These are phyloP conservation scores for Rachicladosporium sp. DNA, from an alignment of 2,329 filamentous ascomycete species.

Conservation along the genomic window DNA sequence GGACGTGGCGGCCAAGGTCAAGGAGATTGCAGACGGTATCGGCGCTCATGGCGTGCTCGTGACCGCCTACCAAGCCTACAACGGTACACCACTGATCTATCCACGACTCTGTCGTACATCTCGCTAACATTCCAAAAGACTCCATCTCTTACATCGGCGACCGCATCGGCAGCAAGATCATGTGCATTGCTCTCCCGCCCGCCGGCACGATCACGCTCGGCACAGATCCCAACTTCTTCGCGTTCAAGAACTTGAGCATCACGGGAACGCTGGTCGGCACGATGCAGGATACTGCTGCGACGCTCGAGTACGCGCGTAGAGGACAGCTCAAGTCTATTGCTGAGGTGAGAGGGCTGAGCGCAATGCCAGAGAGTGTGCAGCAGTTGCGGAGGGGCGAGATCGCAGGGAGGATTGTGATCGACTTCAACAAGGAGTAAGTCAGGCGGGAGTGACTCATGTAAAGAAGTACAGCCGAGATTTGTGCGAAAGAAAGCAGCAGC, in stretches of 20 bases:
- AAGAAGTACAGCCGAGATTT: no score
- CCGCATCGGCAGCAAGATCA: slow-evolving; percentile 38
- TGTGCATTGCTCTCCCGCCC: slow-evolving; percentile 34
- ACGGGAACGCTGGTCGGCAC: slow-evolving; percentile 32
- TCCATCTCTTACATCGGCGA: slow-evolving; percentile 34
- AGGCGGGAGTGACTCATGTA: no score
- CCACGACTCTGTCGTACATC: slow-evolving; percentile 6
- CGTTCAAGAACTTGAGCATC: slow-evolving; percentile 24
- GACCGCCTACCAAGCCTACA: slow-evolving; percentile 26
- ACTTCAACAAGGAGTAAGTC: slow-evolving; percentile 34
- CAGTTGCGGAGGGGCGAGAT: slow-evolving; percentile 38
- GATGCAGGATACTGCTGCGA: slow-evolving; percentile 36
- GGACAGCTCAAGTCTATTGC: slow-evolving; percentile 39
- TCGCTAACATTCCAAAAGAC: slow-evolving; percentile 13
- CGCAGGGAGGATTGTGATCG: slow-evolving; percentile 40
- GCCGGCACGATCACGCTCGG: slow-evolving; percentile 24
- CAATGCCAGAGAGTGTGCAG: slow-evolving; percentile 42
- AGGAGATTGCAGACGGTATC: slow-evolving; percentile 34
- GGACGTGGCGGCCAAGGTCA: slow-evolving; percentile 30
- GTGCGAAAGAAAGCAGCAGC: no score
- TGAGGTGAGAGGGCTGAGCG: slow-evolving; percentile 35
- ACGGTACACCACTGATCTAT: slow-evolving; percentile 28
- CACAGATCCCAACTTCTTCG: slow-evolving; percentile 22
- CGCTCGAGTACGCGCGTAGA: slow-evolving; percentile 36
- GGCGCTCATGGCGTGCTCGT: slow-evolving; percentile 34